Base-by-base conservation (phyloP, 768 basidiomycete species). In the Auricularia auricula-judae region DNA sequence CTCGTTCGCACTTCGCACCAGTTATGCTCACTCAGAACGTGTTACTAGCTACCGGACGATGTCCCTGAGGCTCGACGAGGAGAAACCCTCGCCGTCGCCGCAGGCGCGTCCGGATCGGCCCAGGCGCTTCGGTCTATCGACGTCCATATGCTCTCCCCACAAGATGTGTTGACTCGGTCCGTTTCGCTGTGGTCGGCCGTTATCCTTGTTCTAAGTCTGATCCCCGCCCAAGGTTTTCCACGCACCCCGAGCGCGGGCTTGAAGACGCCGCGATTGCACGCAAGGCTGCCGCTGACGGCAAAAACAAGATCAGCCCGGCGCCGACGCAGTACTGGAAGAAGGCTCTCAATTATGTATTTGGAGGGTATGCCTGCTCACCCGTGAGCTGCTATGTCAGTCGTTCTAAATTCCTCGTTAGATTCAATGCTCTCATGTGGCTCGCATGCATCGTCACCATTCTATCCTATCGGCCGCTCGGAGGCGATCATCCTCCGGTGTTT, bases 381-480 rank as follows among this genome's bases (percentile, higher is more conserved):
- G 29, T 29, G 29, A 29, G 29, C 29, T 29, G 29, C 29, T 29
- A 29, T 29, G 29, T 29, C 29, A 29, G 29, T 29, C 29, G 29
- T 3, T 29, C 29, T 29, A 29, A 29, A 29, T 29, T 29, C 29
- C 29, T 29, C 29, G 29, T 29, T 42, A 51, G 47, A 21, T 85
- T 85, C 71, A 84, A 84, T 62, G 78, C 78, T 63, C 72, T 85
- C 16, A 80, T 85, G 73, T 79, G 84, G 75, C 76, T 81, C 61
- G 83, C 82, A 0, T 81, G 82, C 66, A 73, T 85, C 63, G 76
- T 81, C 63, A 79, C 78, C 0, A 43, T 77, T 36, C 79, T 79
- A 14, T 82, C 83, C 4, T 85, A 77, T 69, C 80, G 80, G 72
- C 86, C 86, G 0, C 77, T 87, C 14, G 85, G 85, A 2, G 76